phyloP scores from a whole-genome alignment of 305 asterid species.

The Solanum hybrid region DNA sequence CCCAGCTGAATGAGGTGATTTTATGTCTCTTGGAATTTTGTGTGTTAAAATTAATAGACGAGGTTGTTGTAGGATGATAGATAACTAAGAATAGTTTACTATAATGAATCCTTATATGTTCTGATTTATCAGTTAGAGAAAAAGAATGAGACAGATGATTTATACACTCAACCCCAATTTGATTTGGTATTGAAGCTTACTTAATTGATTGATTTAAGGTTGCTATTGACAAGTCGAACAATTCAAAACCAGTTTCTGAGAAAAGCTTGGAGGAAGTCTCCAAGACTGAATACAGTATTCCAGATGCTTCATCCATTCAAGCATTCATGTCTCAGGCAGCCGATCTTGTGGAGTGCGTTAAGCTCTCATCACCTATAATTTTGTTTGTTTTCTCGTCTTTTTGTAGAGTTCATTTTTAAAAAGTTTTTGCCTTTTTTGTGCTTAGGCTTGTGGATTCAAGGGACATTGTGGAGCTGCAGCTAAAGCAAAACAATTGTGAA shows the following conservation, averaged over 20 bases:
- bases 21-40: not conserved
- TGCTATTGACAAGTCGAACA: constrained; percentile 3
- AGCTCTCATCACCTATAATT: not conserved
- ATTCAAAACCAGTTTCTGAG: constrained; percentile 6
- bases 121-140: not conserved
- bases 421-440: constrained; percentile 9
- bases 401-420: not conserved
- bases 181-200: not conserved
- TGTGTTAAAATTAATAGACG: not conserved
- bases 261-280: constrained; percentile 4
- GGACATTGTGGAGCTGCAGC: constrained; percentile 69
- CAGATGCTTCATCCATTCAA: constrained; percentile 30
- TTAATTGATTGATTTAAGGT: not conserved
- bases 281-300: not conserved
- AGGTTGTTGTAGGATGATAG: not conserved
- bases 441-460: constrained; percentile 73
- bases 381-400: not conserved
- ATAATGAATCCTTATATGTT: not conserved
- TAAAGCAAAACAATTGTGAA: constrained; percentile 68
- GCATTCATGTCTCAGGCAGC: constrained; percentile 63
- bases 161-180: not conserved
- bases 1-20: constrained; percentile 8
- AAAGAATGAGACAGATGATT: not conserved
- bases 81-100: not conserved
- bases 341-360: constrained; percentile 56